Evolutionary conservation across 768 basidiomycete species (phyloP).

Genomic region (Amanita rubescens): DNA sequence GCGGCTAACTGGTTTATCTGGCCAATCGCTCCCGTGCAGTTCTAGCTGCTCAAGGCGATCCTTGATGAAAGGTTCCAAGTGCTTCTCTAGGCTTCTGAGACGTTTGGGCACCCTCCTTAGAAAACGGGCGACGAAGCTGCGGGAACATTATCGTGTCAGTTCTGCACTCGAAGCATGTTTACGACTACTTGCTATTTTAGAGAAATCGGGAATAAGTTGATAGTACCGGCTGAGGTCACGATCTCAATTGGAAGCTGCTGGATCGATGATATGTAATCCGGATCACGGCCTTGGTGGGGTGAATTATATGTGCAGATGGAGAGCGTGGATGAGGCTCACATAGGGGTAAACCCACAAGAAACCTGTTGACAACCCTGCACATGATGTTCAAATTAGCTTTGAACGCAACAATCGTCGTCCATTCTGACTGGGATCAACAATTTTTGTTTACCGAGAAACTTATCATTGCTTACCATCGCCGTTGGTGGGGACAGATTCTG

Average conservation of each 20-base stretch:
- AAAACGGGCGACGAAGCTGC: slow-evolving; percentile 13
- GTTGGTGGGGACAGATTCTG: slow-evolving; percentile 11
- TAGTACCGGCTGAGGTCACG: slow-evolving; percentile 13
- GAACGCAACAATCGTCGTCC: slow-evolving; percentile 6
- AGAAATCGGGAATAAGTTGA: slow-evolving; percentile 18
- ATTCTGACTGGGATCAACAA: background rate
- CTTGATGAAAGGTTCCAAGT: slow-evolving; percentile 21
- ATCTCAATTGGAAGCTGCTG: slow-evolving; percentile 12
- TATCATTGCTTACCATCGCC: background rate
- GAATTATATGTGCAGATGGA: background rate
- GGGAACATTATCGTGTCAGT: background rate
- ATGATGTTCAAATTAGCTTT: slow-evolving; percentile 16
- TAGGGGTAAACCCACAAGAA: slow-evolving; percentile 20
- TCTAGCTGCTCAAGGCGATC: slow-evolving; percentile 18
- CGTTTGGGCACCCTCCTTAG: slow-evolving; percentile 9
- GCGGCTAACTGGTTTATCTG: slow-evolving; percentile 20
- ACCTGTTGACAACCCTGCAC: slow-evolving; percentile 14
- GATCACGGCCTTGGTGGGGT: slow-evolving; percentile 14
- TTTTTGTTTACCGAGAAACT: background rate
- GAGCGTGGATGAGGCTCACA: slow-evolving; percentile 9
- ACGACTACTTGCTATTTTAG: slow-evolving; percentile 14
- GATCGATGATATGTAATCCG: slow-evolving; percentile 12
- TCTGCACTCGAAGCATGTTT: background rate
- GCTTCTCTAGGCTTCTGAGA: slow-evolving; percentile 11
- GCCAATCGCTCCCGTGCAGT: slow-evolving; percentile 20